phyloP scores from a whole-genome alignment of 805 yeast genomes.

The Candida lessepsii region DNA sequence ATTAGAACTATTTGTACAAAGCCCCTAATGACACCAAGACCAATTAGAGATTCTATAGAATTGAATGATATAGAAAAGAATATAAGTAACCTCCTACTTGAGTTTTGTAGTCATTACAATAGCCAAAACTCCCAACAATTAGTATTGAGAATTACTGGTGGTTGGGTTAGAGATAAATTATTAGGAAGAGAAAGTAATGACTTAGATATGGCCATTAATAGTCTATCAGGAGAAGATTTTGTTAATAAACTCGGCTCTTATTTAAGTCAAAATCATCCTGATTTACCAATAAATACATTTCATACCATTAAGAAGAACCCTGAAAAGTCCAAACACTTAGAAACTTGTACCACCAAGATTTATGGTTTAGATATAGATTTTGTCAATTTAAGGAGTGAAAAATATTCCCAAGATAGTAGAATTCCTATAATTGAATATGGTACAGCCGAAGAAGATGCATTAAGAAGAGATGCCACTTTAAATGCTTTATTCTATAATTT shows the following conservation, averaged over 20 bases:
- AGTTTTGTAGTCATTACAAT: conserved; percentile 41
- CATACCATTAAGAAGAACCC: conserved; percentile 92
- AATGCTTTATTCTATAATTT: conserved; percentile 91
- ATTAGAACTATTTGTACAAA: not conserved
- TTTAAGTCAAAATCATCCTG: conserved; percentile 26
- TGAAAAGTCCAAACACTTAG: conserved; percentile 92
- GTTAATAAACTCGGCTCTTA: conserved; percentile 64
- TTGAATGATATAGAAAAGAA: conserved; percentile 43
- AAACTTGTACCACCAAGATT: conserved; percentile 89
- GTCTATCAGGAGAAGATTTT: conserved; percentile 81
- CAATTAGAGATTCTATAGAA: conserved; percentile 21
- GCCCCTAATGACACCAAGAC: conserved; percentile 9
- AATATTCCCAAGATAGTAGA: conserved; percentile 76
- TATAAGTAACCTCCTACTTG: conserved; percentile 40
- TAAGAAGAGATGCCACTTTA: conserved; percentile 91
- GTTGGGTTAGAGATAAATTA: conserved; percentile 96
- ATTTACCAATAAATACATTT: conserved; percentile 22
- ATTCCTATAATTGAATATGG: conserved; percentile 86
- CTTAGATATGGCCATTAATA: conserved; percentile 87
- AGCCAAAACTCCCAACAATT: conserved; percentile 24
- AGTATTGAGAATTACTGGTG: conserved; percentile 85
- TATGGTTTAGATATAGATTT: conserved; percentile 88
- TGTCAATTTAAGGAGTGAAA: conserved; percentile 87
- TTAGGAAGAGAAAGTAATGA: conserved; percentile 80
- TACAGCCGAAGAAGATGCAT: conserved; percentile 88